Conservation (phyloP, 2,329 filamentous ascomycete genomes). For the Aureobasidium sp. region DNA sequence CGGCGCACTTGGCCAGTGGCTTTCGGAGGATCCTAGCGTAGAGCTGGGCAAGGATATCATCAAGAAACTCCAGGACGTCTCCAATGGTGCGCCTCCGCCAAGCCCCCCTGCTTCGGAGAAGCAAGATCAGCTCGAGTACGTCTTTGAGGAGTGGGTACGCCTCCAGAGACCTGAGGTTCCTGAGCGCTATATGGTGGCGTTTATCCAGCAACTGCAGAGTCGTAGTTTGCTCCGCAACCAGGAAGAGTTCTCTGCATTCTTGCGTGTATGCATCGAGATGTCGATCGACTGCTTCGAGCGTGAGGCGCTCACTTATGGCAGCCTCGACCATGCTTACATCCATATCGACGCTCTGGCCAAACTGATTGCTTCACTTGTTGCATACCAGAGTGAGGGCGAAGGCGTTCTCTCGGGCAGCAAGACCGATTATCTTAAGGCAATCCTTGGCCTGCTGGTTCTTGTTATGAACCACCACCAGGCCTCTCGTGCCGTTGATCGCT, state of each 20-base stretch:
- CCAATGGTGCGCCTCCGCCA: conserved; percentile 40
- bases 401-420: conserved; percentile 56
- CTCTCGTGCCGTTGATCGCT: conserved; percentile 65
- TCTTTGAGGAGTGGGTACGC: conserved; percentile 92
- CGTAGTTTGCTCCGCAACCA: conserved; percentile 64
- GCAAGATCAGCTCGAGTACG: conserved; percentile 82
- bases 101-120: conserved; percentile 53
- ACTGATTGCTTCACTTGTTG: conserved; percentile 68
- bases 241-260: conserved; percentile 72
- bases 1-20: conserved; percentile 74
- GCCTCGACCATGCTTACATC: conserved; percentile 53
- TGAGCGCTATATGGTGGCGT: conserved; percentile 64
- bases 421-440: conserved; percentile 65
- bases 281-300: conserved; percentile 74
- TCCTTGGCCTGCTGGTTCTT: conserved; percentile 69
- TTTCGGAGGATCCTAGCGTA: conserved; percentile 63
- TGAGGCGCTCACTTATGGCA: conserved; percentile 53
- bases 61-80: conserved; percentile 51
- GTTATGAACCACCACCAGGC: conserved; percentile 81
- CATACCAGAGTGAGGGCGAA: conserved; percentile 58
- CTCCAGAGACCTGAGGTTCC: conserved; percentile 71
- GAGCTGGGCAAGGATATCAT: conserved; percentile 65
- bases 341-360: conserved; percentile 76
- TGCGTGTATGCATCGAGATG: conserved; percentile 72
- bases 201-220: conserved; percentile 76